Evolutionary conservation across 1,284 basidiomycete species (phyloP), one percentile per base, ranked within the genome.

Genomic region (Cryptococcus sp.): DNA sequence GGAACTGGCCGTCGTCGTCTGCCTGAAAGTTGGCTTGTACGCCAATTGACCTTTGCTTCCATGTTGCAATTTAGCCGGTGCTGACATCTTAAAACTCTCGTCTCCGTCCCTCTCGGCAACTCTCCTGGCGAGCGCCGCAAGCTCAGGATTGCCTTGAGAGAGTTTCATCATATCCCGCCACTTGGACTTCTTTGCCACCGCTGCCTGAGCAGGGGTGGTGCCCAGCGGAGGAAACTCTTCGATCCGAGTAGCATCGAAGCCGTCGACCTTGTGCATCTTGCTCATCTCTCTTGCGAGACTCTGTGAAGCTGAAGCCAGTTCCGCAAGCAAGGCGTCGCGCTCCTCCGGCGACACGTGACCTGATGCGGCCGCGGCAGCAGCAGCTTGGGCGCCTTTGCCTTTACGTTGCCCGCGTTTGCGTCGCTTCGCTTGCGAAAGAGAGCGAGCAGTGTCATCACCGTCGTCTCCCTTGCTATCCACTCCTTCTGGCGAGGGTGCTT

Each of bases 281-380:
- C 72, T 75, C 30, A 94, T 84, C 78, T 93, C 90, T 60, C 91
- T 83, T 16, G 89, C 92, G 30, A 94, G 83, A 8, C 85, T 83
- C 73, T 94, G 90, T 5, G 88, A 90, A 1, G 88, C 91, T 50
- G 83, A 83, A 3, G 90, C 91, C 38, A 93, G 84, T 8, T 86
- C 87, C 13, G 84, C 83, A 61, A 90, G 79, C 8, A 79, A 61
- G 2, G 71, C 73, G 53, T 80, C 79, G 10, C 75, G 68, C 47
- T 76, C 71, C 17, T 64, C 66, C 30, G 69, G 68, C n/a, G 69
- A 58, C 5, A 61, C 57, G 17, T 58, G 55, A n/a, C 70, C 69
- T 3, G 61, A 60, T 20, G 65, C 67, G 4, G 69, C 68, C 17
- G 73, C 75, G 0, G 73, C 69, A 4, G 71, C 60, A 22, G 78